phyloP scores from a whole-genome alignment of 108 stramenopile genomes.

The Craspedostauros australis region DNA sequence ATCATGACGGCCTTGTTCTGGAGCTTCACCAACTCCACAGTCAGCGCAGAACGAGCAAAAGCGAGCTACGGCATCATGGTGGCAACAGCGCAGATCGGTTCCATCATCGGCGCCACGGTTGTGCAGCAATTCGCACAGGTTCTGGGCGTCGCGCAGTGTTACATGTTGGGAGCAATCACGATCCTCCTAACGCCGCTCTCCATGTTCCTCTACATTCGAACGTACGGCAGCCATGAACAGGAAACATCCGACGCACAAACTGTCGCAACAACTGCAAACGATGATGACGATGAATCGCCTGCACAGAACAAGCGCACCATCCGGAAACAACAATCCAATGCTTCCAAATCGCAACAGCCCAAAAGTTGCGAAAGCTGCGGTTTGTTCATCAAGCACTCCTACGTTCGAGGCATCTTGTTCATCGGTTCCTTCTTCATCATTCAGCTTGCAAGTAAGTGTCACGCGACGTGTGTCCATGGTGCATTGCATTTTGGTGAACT shows the following conservation, averaged over 20 bases:
- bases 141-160: conserved; percentile 71
- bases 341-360: conserved; percentile 60
- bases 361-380: conserved; percentile 89
- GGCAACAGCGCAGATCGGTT: conserved; percentile 90
- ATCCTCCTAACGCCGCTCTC: conserved; percentile 86
- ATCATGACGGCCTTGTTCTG: conserved; percentile 93
- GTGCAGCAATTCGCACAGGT: conserved; percentile 60
- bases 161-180: conserved; percentile 70
- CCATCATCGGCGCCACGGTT: conserved; percentile 90
- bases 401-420: conserved; percentile 96
- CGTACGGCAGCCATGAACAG: conserved; percentile 61
- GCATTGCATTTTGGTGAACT: too few species aligned
- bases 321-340: not conserved
- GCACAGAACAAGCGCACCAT: conserved; percentile 1
- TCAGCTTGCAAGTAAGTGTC: too few species aligned
- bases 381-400: conserved; percentile 88
- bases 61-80: conserved; percentile 93
- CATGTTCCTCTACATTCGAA: conserved; percentile 83
- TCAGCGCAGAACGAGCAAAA: conserved; percentile 87
- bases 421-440: conserved; percentile 97
- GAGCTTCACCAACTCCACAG: conserved; percentile 92
- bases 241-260: conserved; percentile 28
- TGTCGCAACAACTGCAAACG: conserved; percentile 2
- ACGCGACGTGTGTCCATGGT: too few species aligned
- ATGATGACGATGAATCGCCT: conserved; percentile 29